Evolutionary conservation across 2,329 filamentous ascomycete species (phyloP).

Genomic region (Monilinia fructigena): DNA sequence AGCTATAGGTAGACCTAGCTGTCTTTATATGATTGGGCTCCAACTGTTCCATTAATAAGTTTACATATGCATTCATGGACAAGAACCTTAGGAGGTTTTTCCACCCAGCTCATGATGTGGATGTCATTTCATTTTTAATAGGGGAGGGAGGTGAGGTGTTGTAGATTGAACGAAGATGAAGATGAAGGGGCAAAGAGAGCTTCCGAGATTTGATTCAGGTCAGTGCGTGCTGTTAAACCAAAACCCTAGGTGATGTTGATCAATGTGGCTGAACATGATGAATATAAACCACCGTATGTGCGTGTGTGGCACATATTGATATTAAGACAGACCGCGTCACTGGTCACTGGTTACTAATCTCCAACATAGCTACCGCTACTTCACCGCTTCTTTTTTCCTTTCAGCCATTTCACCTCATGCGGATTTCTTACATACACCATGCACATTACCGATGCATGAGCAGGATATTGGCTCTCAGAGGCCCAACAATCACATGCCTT

Average conservation of each 20-base stretch:
- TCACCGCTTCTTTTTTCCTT: neutral
- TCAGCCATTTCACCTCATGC: neutral
- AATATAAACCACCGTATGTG: neutral
- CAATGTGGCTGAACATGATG: neutral
- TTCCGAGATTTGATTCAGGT: neutral
- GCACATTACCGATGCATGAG: neutral
- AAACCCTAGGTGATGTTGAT: too few relatives aligned
- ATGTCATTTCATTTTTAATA: neutral
- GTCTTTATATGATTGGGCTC: neutral
- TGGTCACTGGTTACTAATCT: neutral
- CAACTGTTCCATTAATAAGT: too few relatives aligned
- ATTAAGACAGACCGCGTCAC: neutral
- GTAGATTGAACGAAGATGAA: neutral
- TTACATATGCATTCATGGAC: neutral
- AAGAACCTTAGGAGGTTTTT: neutral
- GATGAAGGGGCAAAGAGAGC: neutral
- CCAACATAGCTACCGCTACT: neutral
- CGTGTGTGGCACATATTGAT: neutral
- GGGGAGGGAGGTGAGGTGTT: neutral
- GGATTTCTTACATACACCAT: too few relatives aligned
- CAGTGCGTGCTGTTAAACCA: too few relatives aligned
- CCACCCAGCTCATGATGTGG: neutral
- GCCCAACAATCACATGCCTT: neutral
- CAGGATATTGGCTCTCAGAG: neutral
- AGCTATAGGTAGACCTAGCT: too few relatives aligned